A percentile compares a stretch with the other conserved stretches of the same genome.
Conservation (phyloP, 2,329 filamentous ascomycete species). For the Curvularia lunata region DNA sequence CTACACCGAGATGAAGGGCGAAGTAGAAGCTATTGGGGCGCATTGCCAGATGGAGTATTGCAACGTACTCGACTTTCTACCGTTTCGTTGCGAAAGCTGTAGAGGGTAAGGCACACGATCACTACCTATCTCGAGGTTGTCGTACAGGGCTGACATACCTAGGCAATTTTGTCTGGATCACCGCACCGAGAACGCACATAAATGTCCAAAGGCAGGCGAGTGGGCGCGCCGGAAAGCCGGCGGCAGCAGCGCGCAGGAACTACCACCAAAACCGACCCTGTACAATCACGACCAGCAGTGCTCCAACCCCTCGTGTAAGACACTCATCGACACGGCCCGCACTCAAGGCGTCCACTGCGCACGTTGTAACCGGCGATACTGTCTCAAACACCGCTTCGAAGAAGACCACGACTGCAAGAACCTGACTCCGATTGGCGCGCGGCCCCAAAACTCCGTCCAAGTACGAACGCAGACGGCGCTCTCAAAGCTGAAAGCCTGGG, state of each 20-base stretch:
- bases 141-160: conserved; percentile 24
- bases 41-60: conserved; percentile 94
- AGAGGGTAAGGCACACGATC: conserved; percentile 52
- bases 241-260: conserved; percentile 49
- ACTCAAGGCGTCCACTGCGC: conserved; percentile 66
- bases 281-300: conserved; percentile 72
- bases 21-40: conserved; percentile 83
- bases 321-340: conserved; percentile 71
- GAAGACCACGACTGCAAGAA: conserved; percentile 87
- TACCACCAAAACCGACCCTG: conserved; percentile 60
- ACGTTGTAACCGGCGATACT: conserved; percentile 75
- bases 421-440: conserved; percentile 61
- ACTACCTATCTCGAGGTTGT: neutral
- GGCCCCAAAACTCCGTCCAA: conserved; percentile 45
- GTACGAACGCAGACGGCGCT: conserved; percentile 65
- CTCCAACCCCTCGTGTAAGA: conserved; percentile 70
- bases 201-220: conserved; percentile 66
- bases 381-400: conserved; percentile 74
- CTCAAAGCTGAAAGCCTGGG: conserved; percentile 80
- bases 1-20: conserved; percentile 73
- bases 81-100: conserved; percentile 92
- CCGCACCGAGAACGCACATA: conserved; percentile 82
- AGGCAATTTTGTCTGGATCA: conserved; percentile 93
- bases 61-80: conserved; percentile 93
- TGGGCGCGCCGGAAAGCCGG: conserved; percentile 59